These are phyloP conservation scores for Trichocomaceae sp. DNA, from an alignment of 2,329 filamentous ascomycete genomes.

Conservation along the genomic window DNA sequence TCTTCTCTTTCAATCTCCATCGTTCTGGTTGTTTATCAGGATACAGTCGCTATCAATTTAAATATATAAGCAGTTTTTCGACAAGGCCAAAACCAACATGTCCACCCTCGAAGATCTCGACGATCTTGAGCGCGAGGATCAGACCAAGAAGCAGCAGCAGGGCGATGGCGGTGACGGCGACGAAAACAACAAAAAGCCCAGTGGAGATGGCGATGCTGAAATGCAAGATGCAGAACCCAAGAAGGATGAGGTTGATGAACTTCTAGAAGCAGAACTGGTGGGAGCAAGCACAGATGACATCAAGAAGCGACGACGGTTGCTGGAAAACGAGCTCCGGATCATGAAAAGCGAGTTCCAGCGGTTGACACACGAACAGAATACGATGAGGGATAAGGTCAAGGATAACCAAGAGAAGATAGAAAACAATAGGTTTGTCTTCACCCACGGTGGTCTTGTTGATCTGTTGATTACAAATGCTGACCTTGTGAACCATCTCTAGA, in stretches of 20 bases:
- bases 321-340: constrained; percentile 96
- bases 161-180: constrained; percentile 42
- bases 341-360: constrained; percentile 97
- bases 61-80: not conserved
- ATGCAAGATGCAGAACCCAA: constrained; percentile 77
- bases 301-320: constrained; percentile 76
- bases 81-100: constrained; percentile 48
- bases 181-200: constrained; percentile 42
- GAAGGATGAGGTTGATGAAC: constrained; percentile 64
- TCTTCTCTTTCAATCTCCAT: not conserved
- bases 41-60: not conserved
- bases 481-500: constrained; percentile 42
- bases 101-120: constrained; percentile 89
- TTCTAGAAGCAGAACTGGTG: constrained; percentile 89
- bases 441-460: constrained; percentile 17
- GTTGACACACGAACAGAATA: constrained; percentile 86
- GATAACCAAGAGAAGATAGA: constrained; percentile 98
- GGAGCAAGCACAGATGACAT: constrained; percentile 92
- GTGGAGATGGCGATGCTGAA: constrained; percentile 67
- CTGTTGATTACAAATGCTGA: constrained; percentile 8
- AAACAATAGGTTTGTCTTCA: constrained; percentile 76
- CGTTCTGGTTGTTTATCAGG: not conserved
- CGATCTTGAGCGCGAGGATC: constrained; percentile 74
- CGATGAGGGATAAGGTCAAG: constrained; percentile 98
- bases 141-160: constrained; percentile 58